Evolutionary conservation across 2,329 filamentous ascomycete genomes (phyloP).

Genomic region (Trichophyton mentagrophytes): DNA sequence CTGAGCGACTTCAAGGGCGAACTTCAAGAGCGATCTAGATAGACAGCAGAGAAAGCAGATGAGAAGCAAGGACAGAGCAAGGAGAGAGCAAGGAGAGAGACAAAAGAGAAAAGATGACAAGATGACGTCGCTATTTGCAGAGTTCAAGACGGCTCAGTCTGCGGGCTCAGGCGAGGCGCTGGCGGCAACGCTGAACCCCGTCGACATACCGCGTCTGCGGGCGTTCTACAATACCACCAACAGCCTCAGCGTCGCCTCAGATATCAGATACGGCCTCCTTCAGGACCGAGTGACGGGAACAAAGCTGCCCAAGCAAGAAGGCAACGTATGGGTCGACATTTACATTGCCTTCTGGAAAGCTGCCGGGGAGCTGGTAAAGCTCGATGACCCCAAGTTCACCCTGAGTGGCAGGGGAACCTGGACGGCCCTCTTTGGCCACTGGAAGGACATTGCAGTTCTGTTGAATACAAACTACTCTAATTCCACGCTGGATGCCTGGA

Average conservation of each 20-base stretch:
- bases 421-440: slow-evolving; percentile 71
- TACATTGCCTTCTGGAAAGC: slow-evolving; percentile 77
- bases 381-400: slow-evolving; percentile 40
- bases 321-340: slow-evolving; percentile 73
- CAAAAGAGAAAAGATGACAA: background rate
- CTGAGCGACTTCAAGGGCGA: too few relatives aligned
- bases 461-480: slow-evolving; percentile 72
- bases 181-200: slow-evolving; percentile 61
- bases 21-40: background rate
- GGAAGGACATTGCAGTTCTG: slow-evolving; percentile 69
- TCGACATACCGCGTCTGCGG: slow-evolving; percentile 54
- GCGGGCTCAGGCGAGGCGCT: slow-evolving; percentile 57
- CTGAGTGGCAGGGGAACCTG: slow-evolving; percentile 40
- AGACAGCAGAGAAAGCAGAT: background rate
- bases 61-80: background rate
- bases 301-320: slow-evolving; percentile 52
- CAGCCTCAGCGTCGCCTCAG: slow-evolving; percentile 49
- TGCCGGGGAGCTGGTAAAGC: slow-evolving; percentile 56
- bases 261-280: slow-evolving; percentile 59
- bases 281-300: slow-evolving; percentile 45
- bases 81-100: background rate
- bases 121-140: slow-evolving; percentile 63
- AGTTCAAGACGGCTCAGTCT: slow-evolving; percentile 58
- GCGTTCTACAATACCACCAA: slow-evolving; percentile 62
- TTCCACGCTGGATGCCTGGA: slow-evolving; percentile 72